phyloP scores from a whole-genome alignment of 352 stramenopile genomes.

The Phytophthora foliorum region DNA sequence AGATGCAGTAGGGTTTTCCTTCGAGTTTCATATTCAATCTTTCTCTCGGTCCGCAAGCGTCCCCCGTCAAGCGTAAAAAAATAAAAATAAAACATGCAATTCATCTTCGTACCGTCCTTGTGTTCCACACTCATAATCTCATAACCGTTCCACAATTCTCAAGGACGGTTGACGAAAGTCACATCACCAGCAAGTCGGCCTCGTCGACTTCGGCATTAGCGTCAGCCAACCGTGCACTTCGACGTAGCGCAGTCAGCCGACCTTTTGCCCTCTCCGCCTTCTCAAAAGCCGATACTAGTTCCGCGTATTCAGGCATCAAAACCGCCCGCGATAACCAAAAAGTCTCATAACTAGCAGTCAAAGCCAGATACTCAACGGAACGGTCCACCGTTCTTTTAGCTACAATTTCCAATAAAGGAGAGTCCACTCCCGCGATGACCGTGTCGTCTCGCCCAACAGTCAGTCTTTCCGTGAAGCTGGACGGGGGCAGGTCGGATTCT shows the following conservation, averaged over 20 bases:
- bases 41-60: no score
- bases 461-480: not conserved
- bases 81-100: not conserved
- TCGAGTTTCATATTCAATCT: no score
- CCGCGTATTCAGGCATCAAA: not conserved
- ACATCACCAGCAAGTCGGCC: not conserved
- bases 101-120: not conserved
- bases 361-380: not conserved
- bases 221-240: not conserved
- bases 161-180: not conserved
- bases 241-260: not conserved
- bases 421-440: not conserved
- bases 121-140: not conserved
- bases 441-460: not conserved
- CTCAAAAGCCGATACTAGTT: not conserved
- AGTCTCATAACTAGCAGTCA: constrained; percentile 1
- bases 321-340: not conserved
- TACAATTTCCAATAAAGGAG: not conserved
- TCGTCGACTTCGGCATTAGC: not conserved
- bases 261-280: not conserved
- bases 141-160: not conserved
- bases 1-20: no score
- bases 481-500: not conserved
- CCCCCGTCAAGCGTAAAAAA: no score
- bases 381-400: not conserved